Evolutionary conservation across 208 protist genomes (phyloP).

Genomic region (Porcisia hertigi): DNA sequence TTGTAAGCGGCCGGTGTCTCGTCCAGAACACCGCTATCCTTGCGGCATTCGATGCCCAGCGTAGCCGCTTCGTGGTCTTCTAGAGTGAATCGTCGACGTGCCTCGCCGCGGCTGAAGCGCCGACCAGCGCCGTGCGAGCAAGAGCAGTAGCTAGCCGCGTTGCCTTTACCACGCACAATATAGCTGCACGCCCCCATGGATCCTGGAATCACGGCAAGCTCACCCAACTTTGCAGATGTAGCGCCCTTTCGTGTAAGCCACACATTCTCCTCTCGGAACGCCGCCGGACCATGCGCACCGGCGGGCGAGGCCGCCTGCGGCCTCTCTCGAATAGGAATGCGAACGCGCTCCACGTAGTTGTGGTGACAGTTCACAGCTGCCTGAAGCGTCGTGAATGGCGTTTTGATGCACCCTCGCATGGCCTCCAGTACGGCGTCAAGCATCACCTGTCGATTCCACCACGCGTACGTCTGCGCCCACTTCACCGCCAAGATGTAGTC

Average conservation of each 20-base stretch:
- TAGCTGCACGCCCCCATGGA: conserved; percentile 88
- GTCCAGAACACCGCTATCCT: conserved; percentile 81
- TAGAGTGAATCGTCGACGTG: conserved; percentile 78
- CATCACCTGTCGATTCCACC: conserved; percentile 85
- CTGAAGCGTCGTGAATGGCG: conserved; percentile 47
- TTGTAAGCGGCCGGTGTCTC: conserved; percentile 90
- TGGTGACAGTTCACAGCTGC: conserved; percentile 91
- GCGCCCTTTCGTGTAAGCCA: conserved; percentile 91
- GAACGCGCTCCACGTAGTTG: conserved; percentile 82
- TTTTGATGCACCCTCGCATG: conserved; percentile 37
- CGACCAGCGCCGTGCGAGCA: conserved; percentile 88
- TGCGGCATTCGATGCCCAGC: conserved; percentile 69
- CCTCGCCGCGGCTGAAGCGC: conserved; percentile 70
- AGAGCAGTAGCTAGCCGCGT: conserved; percentile 61
- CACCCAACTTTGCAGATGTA: conserved; percentile 66
- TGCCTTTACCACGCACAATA: conserved; percentile 89
- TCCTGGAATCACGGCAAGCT: conserved; percentile 88
- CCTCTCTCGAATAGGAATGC: conserved; percentile 4
- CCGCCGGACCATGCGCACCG: not conserved
- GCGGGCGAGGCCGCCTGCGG: not conserved
- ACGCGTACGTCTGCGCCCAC: conserved; percentile 85
- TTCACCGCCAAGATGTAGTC: conserved; percentile 85
- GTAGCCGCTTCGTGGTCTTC: conserved; percentile 73
- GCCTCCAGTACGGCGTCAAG: conserved; percentile 67
- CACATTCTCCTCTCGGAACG: conserved; percentile 40